These are phyloP conservation scores for Bipolaris gigantea DNA, from an alignment of 2,329 filamentous ascomycete genomes.

Conservation along the genomic window DNA sequence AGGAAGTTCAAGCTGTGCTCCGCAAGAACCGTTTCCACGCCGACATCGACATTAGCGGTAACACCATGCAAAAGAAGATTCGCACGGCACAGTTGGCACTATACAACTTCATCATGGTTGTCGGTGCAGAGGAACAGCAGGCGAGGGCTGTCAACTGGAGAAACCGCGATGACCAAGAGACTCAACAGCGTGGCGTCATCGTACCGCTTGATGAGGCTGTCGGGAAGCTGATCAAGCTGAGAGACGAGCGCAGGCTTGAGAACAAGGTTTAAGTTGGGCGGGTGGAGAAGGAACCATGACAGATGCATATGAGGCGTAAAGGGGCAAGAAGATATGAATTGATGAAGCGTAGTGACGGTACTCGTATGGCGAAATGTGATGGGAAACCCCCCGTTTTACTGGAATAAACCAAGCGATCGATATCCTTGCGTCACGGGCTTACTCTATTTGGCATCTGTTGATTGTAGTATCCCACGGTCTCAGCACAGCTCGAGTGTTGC, in stretches of 20 bases:
- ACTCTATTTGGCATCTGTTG: background rate
- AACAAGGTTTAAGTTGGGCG: conserved; percentile 26
- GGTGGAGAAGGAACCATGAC: background rate
- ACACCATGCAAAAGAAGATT: conserved; percentile 89
- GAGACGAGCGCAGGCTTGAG: conserved; percentile 48
- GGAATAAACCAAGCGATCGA: background rate
- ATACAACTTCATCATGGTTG: conserved; percentile 82
- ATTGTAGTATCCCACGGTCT: background rate
- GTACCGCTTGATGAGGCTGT: conserved; percentile 63
- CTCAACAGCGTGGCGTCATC: conserved; percentile 64
- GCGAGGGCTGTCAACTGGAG: conserved; percentile 63
- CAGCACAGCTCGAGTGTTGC: background rate
- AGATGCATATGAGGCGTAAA: conserved; percentile 9
- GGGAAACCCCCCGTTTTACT: background rate
- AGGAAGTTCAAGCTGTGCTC: conserved; percentile 70
- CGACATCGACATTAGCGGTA: conserved; percentile 71
- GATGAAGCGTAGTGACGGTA: background rate
- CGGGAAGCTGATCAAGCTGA: conserved; percentile 53
- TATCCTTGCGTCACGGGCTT: background rate
- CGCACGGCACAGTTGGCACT: conserved; percentile 76
- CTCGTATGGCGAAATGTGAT: background rate
- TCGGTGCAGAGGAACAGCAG: conserved; percentile 65
- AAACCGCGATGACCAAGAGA: conserved; percentile 64
- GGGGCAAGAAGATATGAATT: conserved; percentile 9
- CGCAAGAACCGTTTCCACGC: conserved; percentile 69